These are phyloP conservation scores for Strobilomyces confusus DNA, from an alignment of 768 basidiomycete genomes.

Conservation along the genomic window DNA sequence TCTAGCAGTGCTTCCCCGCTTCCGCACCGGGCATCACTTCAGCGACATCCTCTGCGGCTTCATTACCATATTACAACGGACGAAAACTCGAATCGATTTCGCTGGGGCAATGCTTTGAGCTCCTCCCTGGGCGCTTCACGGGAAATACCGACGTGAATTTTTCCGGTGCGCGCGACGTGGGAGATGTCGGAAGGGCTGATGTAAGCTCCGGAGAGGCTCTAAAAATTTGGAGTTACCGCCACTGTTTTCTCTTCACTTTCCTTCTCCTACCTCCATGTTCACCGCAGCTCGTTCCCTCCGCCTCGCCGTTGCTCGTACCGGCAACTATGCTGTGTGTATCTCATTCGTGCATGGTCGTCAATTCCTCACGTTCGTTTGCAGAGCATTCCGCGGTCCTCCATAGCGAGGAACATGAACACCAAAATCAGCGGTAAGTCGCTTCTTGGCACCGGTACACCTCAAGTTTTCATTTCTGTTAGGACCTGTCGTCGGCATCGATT, in stretches of 20 bases:
- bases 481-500: constrained; percentile 93
- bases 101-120: not conserved
- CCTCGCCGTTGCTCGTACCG: constrained; percentile 53
- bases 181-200: constrained; percentile 16
- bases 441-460: not conserved
- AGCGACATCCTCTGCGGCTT: not conserved
- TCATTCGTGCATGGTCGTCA: not conserved
- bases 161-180: constrained; percentile 1
- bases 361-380: constrained; percentile 23
- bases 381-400: constrained; percentile 66
- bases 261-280: constrained; percentile 61
- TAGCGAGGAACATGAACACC: constrained; percentile 92
- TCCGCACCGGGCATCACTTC: too few species aligned
- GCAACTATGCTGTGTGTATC: constrained; percentile 58
- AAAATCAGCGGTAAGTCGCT: constrained; percentile 75
- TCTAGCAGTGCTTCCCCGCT: too few species aligned
- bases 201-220: constrained; percentile 29
- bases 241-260: constrained; percentile 30
- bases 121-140: too few species aligned
- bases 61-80: not conserved
- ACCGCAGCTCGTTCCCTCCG: constrained; percentile 63
- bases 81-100: not conserved
- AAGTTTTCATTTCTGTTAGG: constrained; percentile 37
- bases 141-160: not conserved
- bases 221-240: constrained; percentile 56